phyloP scores from a whole-genome alignment of 2,329 filamentous ascomycete species.

The Hypoxylon sp. region DNA sequence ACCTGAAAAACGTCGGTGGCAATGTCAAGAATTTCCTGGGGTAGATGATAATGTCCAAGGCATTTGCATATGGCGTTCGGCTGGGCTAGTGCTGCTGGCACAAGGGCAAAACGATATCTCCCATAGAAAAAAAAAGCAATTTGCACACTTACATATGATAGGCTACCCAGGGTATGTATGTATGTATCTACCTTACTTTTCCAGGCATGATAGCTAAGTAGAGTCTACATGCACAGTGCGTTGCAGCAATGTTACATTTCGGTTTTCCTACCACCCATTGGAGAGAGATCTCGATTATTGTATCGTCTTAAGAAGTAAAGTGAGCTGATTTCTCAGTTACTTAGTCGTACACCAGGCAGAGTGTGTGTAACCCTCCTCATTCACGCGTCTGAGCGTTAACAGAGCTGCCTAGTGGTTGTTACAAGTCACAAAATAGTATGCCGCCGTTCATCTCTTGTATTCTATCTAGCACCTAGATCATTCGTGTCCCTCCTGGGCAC shows the following conservation, averaged over 20 bases:
- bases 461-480: not conserved
- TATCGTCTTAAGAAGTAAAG: not conserved
- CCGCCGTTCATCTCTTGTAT: not conserved
- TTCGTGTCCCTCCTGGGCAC: not conserved
- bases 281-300: too few relatives aligned
- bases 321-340: not conserved
- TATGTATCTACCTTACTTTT: too few relatives aligned
- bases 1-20: constrained; percentile 90
- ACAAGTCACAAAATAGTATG: not conserved
- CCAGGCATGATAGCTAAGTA: not conserved
- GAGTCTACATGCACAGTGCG: not conserved
- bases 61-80: not conserved
- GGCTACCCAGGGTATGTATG: too few relatives aligned
- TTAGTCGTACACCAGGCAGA: too few relatives aligned
- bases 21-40: constrained; percentile 80
- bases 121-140: not conserved
- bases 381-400: not conserved
- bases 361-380: not conserved
- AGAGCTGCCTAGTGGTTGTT: not conserved
- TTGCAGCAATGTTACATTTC: not conserved
- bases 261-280: not conserved
- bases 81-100: not conserved
- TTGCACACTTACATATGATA: too few relatives aligned
- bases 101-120: not conserved
- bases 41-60: constrained; percentile 50